phyloP scores from a whole-genome alignment of 139 green algal species.

The Chlamydomonas sphaeroides region DNA sequence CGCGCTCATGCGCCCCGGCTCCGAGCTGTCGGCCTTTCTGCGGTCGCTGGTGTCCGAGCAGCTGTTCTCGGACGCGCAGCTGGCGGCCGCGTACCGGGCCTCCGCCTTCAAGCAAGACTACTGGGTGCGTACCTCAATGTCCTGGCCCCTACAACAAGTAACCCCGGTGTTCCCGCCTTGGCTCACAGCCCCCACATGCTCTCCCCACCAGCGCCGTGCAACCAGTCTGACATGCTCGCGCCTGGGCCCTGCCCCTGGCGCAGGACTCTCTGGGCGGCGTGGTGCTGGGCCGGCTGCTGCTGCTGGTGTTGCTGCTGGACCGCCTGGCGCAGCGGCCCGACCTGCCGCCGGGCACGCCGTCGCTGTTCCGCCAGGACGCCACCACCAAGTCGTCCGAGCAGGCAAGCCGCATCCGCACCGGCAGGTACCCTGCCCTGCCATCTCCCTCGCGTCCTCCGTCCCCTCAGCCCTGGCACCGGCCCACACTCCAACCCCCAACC shows the following conservation, averaged over 20 bases:
- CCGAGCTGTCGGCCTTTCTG: slow-evolving; percentile 52
- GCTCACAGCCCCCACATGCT: too few relatives aligned
- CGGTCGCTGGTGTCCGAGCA: slow-evolving; percentile 53
- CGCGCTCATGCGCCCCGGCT: neutral
- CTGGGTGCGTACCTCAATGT: too few relatives aligned
- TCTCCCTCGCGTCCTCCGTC: too few relatives aligned
- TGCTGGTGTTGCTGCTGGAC: slow-evolving; percentile 86
- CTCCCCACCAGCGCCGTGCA: too few relatives aligned
- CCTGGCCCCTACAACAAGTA: too few relatives aligned
- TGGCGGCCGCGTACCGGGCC: slow-evolving; percentile 52
- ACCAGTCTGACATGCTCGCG: too few relatives aligned
- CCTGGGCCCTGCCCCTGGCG: too few relatives aligned
- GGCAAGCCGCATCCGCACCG: slow-evolving; percentile 42
- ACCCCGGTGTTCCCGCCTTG: too few relatives aligned
- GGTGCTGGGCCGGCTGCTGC: slow-evolving; percentile 82
- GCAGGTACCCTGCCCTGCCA: too few relatives aligned
- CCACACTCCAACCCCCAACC: too few relatives aligned
- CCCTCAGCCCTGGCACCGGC: too few relatives aligned
- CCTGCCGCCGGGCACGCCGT: slow-evolving; percentile 51
- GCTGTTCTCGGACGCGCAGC: slow-evolving; percentile 67
- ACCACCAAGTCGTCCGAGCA: slow-evolving; percentile 72
- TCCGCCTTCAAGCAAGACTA: slow-evolving; percentile 55
- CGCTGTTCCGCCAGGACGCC: slow-evolving; percentile 65
- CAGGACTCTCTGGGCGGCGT: slow-evolving; percentile 62
- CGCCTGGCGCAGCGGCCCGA: neutral